Evolutionary conservation across 805 yeast genomes (phyloP).

Genomic region (Wickerhamiella cacticola): DNA sequence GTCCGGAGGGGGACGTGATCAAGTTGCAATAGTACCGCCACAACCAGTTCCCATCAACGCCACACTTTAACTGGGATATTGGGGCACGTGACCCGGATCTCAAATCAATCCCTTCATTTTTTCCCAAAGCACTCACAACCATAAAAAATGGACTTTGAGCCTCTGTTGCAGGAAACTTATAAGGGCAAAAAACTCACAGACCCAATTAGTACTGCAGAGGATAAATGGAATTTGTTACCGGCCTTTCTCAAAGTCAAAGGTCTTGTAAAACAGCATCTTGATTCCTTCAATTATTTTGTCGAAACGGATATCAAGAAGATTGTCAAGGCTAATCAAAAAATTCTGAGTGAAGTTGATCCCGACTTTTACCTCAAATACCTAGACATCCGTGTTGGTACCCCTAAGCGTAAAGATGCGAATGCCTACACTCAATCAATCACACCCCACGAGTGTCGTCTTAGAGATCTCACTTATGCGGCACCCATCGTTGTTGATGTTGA

Average conservation of each 20-base stretch:
- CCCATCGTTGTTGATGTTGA: slow-evolving; percentile 95
- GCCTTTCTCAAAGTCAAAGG: slow-evolving; percentile 95
- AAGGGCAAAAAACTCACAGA: slow-evolving; percentile 81
- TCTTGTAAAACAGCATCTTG: slow-evolving; percentile 90
- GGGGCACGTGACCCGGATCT: not conserved
- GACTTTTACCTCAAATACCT: slow-evolving; percentile 86
- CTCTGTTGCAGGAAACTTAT: slow-evolving; percentile 58
- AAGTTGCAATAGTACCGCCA: too few relatives aligned
- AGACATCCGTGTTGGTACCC: slow-evolving; percentile 77
- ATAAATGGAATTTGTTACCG: slow-evolving; percentile 93
- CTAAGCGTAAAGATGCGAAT: slow-evolving; percentile 31
- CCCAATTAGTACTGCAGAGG: slow-evolving; percentile 80
- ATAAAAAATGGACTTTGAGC: slow-evolving; percentile 9
- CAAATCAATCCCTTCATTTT: not conserved
- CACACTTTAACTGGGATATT: too few relatives aligned
- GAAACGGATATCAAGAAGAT: slow-evolving; percentile 88
- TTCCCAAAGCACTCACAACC: not conserved
- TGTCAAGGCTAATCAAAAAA: slow-evolving; percentile 77
- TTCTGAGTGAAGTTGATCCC: slow-evolving; percentile 91
- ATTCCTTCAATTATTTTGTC: slow-evolving; percentile 94
- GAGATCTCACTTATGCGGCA: slow-evolving; percentile 90
- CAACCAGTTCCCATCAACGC: too few relatives aligned
- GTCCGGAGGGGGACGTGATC: too few relatives aligned
- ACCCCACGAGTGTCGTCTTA: slow-evolving; percentile 90
- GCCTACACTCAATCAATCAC: slow-evolving; percentile 28